Conservation (phyloP, 2,329 filamentous ascomycete genomes). For the Amauroascus verrucosus region DNA sequence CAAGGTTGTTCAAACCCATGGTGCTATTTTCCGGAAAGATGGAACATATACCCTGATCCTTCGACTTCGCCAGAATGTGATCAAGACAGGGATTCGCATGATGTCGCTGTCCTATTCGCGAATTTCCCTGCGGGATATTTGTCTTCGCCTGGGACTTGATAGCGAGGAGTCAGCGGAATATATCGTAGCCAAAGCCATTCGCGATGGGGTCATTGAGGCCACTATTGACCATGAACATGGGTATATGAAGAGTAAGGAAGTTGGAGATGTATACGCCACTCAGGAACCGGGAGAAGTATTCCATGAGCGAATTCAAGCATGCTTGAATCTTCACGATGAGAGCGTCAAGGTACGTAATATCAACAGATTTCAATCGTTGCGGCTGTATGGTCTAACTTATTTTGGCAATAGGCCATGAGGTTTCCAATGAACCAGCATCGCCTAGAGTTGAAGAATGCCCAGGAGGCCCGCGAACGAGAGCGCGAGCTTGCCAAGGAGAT, state of each 20-base stretch:
- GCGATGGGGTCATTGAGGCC: constrained; percentile 94
- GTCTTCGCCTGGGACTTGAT: constrained; percentile 82
- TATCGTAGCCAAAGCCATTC: constrained; percentile 96
- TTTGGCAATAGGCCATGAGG: constrained; percentile 65
- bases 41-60: constrained; percentile 92
- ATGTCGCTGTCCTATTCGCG: constrained; percentile 97
- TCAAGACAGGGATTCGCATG: constrained; percentile 98
- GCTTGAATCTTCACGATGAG: constrained; percentile 86
- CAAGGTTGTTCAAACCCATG: constrained; percentile 70
- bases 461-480: constrained; percentile 94
- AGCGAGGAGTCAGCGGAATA: constrained; percentile 98
- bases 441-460: constrained; percentile 91
- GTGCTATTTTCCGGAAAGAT: constrained; percentile 78
- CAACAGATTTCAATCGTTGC: too few species aligned
- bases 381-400: constrained; percentile 20
- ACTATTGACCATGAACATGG: constrained; percentile 87
- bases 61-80: constrained; percentile 92
- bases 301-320: constrained; percentile 90
- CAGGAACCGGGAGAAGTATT: constrained; percentile 93
- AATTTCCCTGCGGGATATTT: constrained; percentile 94
- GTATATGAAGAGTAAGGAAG: constrained; percentile 97
- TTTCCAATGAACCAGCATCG: constrained; percentile 99
- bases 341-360: constrained; percentile 71
- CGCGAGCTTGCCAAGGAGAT: constrained; percentile 98
- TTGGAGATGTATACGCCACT: constrained; percentile 92